Conservation (phyloP, 805 yeast species). For the Saturnispora ahearnii region DNA sequence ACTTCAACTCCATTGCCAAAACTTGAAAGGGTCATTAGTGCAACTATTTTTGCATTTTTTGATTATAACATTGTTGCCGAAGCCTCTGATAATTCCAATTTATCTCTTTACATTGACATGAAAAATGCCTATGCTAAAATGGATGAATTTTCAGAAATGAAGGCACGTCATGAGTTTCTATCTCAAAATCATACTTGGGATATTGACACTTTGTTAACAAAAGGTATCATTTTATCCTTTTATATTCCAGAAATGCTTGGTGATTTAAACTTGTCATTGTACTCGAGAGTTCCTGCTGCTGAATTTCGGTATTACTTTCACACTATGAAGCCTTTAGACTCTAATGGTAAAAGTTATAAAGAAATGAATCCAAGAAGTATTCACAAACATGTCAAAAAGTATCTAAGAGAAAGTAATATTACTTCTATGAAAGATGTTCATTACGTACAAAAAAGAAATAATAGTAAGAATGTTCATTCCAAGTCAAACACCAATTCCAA, state of each 20-base stretch:
- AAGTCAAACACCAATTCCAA: no score
- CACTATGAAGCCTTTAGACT: not conserved
- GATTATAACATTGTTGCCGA: not conserved
- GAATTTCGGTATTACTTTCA: not conserved
- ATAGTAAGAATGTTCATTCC: no score
- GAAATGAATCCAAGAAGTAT: not conserved
- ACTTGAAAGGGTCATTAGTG: not conserved
- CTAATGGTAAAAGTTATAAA: not conserved
- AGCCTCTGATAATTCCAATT: not conserved
- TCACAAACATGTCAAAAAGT: not conserved
- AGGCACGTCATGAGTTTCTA: not conserved
- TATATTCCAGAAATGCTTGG: not conserved
- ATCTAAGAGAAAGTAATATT: not conserved
- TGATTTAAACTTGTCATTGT: not conserved
- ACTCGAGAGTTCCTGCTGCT: not conserved
- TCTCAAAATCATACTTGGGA: not conserved
- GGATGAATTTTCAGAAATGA: not conserved
- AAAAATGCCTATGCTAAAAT: no score
- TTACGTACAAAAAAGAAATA: not conserved
- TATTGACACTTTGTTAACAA: not conserved
- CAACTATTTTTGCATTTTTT: not conserved
- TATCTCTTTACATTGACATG: not conserved
- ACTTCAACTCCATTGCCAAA: not conserved
- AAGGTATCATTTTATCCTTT: not conserved
- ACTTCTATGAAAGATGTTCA: not conserved